Evolutionary conservation across 768 basidiomycete genomes (phyloP), one percentile per base, ranked within the genome.

Genomic region (Baorangia bicolor): DNA sequence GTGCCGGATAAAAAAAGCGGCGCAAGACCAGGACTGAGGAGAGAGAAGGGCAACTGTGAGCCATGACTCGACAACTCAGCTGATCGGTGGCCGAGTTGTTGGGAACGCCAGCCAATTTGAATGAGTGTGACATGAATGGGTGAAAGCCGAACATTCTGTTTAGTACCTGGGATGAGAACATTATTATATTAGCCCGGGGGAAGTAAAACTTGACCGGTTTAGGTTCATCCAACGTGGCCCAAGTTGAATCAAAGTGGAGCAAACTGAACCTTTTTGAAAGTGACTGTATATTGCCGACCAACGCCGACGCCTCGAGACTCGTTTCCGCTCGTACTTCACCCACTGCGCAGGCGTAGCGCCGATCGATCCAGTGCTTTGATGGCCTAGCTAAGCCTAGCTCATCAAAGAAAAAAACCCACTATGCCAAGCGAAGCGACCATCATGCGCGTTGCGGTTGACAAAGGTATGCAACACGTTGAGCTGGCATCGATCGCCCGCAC

Each of bases 291-390:
- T 60, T 61, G 59, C 30, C 33, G 23, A 46, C 49, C 58, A 55
- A 60, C 51, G 64, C 57, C 37, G 51, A 64, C 54, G 56, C 64
- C 60, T 65, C 64, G 64, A 65, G 64, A 63, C 41, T 64, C 64
- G 60, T 65, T 58, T 65, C 64, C 64, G 55, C 37, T 34, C 23
- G 50, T 51, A 53, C 45, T 25, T 46, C 57, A 53, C 47, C 37
- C 35, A 4, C 46, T 48, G 55, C 27, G 49, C 44, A 45, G 21
- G 44, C 43, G 37, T 20, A 43, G 28, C 23, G 48, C n/a, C 40
- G 63, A 66, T 63, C 55, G 57, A 66, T 63, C 51, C 18, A 7
- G 33, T 28, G 27, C 23, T 10, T 31, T 56, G 51, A 54, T 51
- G 46, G 61, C 31, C 49, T 23, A 13, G 60, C 28, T 62, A 42